Evolutionary conservation across 257 asterid species (phyloP), one percentile per base, ranked within the genome.

Genomic region (Fraxinus anomala): DNA sequence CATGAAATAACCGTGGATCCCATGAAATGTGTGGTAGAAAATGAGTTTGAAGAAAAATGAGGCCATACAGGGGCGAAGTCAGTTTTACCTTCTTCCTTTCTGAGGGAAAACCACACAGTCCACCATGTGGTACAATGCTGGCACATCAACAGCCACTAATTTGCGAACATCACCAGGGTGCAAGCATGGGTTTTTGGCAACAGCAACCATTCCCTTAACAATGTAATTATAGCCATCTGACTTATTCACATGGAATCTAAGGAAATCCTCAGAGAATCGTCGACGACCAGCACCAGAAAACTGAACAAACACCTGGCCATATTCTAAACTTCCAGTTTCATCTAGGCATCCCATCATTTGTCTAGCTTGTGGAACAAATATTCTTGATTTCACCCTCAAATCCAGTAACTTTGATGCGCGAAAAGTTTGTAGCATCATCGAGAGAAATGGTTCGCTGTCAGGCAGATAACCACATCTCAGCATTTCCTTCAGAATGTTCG

Each of bases 161-260:
- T 88, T 87, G 77, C 99, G 99, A 49, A 95, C 87, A 79, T 95
- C 98, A 26, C 99, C 99, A 2, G 99, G 99, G 78, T 95, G 98
- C 86, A 95, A 82, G 81, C 99, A 95, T 4, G 99, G 99, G 79
- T 92, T 95, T 77, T 93, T 95, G 4, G 99, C 97, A 88, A 95
- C 98, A 3, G 72, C 83, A 14, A 95, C 96, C 14, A 31, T 84
- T 66, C 93, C 93, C 70, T 23, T 4, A 21, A 89, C 54, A 40
- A 84, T 47, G 76, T 51, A 74, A 66, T 73, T 84, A 47, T 40
- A 26, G 2, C 76, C 82, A 8, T 42, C 36, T 2, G 85, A 79
- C 37, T 12, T 36, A 74, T 76, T 19, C n/a, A 76, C 87, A 80
- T 80, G 5, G 16, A 19, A 44, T n/a, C 8, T 73, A 39, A 23